Evolutionary conservation across 176 grass and related monocot species (phyloP).

Genomic region (Oryza australiensis): DNA sequence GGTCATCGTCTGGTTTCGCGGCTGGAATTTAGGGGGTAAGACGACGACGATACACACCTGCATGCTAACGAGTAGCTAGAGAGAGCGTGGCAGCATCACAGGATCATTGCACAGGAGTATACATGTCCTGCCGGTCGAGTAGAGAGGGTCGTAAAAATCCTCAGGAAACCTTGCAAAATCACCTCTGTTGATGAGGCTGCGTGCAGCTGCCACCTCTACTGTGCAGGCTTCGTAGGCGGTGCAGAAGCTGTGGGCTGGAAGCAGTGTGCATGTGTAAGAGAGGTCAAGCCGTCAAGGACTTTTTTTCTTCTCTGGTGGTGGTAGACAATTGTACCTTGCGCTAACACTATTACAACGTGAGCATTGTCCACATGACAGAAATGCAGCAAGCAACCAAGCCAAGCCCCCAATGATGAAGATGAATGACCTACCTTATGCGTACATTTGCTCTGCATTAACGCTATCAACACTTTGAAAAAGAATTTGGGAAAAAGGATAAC

Average conservation of each 20-base stretch:
- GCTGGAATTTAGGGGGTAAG: background rate
- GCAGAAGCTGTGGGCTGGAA: background rate
- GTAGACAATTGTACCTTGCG: slow-evolving; percentile 37
- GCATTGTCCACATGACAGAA: slow-evolving; percentile 15
- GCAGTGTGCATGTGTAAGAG: slow-evolving; percentile 3
- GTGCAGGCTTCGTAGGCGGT: slow-evolving; percentile 3
- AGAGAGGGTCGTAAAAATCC: background rate
- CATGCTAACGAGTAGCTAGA: background rate
- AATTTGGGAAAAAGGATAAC: background rate
- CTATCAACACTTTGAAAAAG: background rate
- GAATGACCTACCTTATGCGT: background rate
- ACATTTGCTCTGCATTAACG: background rate
- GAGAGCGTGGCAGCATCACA: background rate
- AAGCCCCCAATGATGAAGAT: slow-evolving; percentile 19
- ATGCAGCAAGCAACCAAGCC: background rate
- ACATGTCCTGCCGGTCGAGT: background rate
- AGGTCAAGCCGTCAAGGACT: slow-evolving; percentile 12
- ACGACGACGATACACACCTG: background rate
- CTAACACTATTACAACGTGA: slow-evolving; percentile 36
- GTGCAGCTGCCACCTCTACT: background rate
- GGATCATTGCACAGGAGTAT: background rate
- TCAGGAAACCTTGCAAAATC: background rate
- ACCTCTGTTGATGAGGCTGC: background rate
- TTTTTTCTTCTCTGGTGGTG: background rate
- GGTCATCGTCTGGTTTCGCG: background rate